These are phyloP conservation scores for Solanum chilense DNA, from an alignment of 257 asterid species.

Conservation along the genomic window DNA sequence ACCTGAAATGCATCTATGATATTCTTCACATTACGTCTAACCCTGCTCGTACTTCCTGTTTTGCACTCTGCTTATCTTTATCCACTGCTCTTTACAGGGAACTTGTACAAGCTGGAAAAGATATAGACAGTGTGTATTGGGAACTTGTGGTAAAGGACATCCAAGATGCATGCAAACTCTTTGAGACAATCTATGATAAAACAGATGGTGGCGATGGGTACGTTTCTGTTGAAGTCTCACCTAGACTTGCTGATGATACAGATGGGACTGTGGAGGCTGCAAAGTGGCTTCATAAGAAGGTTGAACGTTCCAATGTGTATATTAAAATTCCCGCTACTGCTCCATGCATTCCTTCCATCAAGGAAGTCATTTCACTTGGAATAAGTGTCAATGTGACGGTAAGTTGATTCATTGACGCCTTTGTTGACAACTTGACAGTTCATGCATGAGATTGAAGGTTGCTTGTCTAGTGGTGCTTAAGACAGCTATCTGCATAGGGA, in stretches of 20 bases:
- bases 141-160: constrained; percentile 98
- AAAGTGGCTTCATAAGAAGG: constrained; percentile 89
- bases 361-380: constrained; percentile 92
- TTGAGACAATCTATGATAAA: constrained; percentile 76
- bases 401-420: constrained; percentile 13
- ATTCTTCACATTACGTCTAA: background rate
- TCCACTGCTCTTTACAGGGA: constrained; percentile 43
- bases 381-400: constrained; percentile 96
- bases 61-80: background rate
- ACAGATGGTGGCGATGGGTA: constrained; percentile 95
- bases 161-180: constrained; percentile 98
- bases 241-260: constrained; percentile 92
- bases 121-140: constrained; percentile 90
- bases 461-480: background rate
- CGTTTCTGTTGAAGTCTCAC: constrained; percentile 99
- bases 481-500: background rate
- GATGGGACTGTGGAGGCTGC: constrained; percentile 84
- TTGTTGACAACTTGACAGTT: background rate
- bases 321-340: constrained; percentile 98
- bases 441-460: background rate
- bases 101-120: constrained; percentile 84
- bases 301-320: constrained; percentile 78
- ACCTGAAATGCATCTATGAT: background rate
- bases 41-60: background rate
- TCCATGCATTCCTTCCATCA: constrained; percentile 90